Conservation (phyloP, 1,284 basidiomycete species). For the Heterobasidion irregulare region DNA sequence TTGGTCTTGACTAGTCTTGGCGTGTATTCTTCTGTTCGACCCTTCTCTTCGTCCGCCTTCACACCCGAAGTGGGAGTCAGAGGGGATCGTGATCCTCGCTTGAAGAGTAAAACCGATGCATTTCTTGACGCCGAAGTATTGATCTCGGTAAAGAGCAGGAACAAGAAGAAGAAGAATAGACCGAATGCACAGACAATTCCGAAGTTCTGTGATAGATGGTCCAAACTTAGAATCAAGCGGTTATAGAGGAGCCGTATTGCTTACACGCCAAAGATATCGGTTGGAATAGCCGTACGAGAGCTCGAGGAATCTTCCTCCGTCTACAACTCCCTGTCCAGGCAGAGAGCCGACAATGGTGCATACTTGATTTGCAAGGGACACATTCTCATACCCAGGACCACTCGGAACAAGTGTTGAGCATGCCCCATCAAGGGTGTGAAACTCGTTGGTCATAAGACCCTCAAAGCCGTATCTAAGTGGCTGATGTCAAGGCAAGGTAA, state of each 20-base stretch:
- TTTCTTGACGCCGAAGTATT: slow-evolving; percentile 26
- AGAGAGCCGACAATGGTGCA: slow-evolving; percentile 51
- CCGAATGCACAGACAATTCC: slow-evolving; percentile 48
- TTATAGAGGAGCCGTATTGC: slow-evolving; percentile 14
- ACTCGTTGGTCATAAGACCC: slow-evolving; percentile 44
- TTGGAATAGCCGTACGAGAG: slow-evolving; percentile 57
- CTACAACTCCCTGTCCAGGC: slow-evolving; percentile 36
- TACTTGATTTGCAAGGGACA: slow-evolving; percentile 46
- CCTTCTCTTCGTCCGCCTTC: slow-evolving; percentile 14
- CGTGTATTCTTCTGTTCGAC: neutral
- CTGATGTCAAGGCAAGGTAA: slow-evolving; percentile 16
- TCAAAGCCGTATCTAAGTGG: slow-evolving; percentile 45
- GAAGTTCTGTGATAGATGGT: slow-evolving; percentile 30
- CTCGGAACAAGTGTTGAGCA: slow-evolving; percentile 35
- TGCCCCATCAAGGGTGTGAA: slow-evolving; percentile 32
- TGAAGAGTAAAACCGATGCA: slow-evolving; percentile 31
- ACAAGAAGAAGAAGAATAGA: slow-evolving; percentile 33
- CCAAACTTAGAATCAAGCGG: slow-evolving; percentile 3
- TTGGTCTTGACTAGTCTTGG: neutral
- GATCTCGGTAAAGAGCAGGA: slow-evolving; percentile 44
- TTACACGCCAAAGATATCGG: slow-evolving; percentile 58
- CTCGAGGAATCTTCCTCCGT: slow-evolving; percentile 45
- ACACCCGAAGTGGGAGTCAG: neutral
- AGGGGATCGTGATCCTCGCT: slow-evolving; percentile 23
- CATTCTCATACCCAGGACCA: slow-evolving; percentile 46